Evolutionary conservation across 352 stramenopile species (phyloP).

Genomic region (Phytophthora tentaculata): DNA sequence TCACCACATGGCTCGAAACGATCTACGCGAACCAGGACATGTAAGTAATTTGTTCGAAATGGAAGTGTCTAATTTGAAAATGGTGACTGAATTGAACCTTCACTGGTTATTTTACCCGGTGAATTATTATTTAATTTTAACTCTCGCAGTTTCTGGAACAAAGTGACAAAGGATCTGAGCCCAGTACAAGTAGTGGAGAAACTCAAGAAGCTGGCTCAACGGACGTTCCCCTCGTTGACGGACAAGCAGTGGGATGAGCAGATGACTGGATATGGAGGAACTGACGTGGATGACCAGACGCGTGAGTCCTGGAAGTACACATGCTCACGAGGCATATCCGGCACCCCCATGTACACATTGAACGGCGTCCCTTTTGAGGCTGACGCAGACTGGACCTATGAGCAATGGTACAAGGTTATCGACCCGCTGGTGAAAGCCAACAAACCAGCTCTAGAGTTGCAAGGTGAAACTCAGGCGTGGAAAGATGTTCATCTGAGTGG

Average conservation of each 20-base stretch:
- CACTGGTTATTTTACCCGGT: too few relatives aligned
- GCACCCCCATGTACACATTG: slow-evolving; percentile 80
- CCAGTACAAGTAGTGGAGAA: slow-evolving; percentile 71
- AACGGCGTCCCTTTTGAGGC: slow-evolving; percentile 82
- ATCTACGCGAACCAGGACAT: slow-evolving; percentile 83
- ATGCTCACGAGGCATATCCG: slow-evolving; percentile 74
- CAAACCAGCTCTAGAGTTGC: slow-evolving; percentile 36
- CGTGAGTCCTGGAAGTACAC: slow-evolving; percentile 85
- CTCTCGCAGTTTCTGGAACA: slow-evolving; percentile 74
- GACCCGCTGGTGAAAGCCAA: slow-evolving; percentile 55
- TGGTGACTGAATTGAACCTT: too few relatives aligned
- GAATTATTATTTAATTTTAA: neutral
- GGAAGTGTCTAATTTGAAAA: too few relatives aligned
- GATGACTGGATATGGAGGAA: slow-evolving; percentile 82
- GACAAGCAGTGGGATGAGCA: slow-evolving; percentile 69
- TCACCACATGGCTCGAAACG: slow-evolving; percentile 78
- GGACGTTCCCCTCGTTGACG: slow-evolving; percentile 70
- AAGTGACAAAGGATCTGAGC: slow-evolving; percentile 77
- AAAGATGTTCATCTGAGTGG: slow-evolving; percentile 48
- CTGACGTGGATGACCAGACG: slow-evolving; percentile 59
- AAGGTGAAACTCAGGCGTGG: slow-evolving; percentile 56
- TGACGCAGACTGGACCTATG: slow-evolving; percentile 68
- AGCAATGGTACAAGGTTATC: slow-evolving; percentile 69
- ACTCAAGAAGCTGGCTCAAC: slow-evolving; percentile 63
- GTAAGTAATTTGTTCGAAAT: slow-evolving; percentile 40